Evolutionary conservation across 2,329 filamentous ascomycete genomes (phyloP).

Genomic region (Exophiala aquamarina): DNA sequence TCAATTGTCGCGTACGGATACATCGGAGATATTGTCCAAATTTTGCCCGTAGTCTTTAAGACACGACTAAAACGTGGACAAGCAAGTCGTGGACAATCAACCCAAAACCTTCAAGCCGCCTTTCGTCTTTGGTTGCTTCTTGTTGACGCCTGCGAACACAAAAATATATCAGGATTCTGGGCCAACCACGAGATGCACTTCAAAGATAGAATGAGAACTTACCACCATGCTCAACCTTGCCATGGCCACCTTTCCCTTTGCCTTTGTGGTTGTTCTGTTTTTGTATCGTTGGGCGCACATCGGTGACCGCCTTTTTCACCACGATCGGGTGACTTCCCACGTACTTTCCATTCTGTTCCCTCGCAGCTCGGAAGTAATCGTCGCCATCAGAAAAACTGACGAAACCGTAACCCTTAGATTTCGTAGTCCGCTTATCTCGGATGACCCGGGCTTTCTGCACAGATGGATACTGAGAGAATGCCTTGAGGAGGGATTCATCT

Average conservation of each 20-base stretch:
- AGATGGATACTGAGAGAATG: conserved; percentile 83
- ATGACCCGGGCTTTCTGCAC: conserved; percentile 92
- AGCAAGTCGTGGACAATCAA: too few relatives aligned
- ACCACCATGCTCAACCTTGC: conserved; percentile 45
- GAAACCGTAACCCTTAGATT: conserved; percentile 95
- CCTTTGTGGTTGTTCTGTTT: conserved; percentile 56
- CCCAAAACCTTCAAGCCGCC: conserved; percentile 46
- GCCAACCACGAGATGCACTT: too few relatives aligned
- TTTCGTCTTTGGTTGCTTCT: conserved; percentile 47
- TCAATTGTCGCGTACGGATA: too few relatives aligned
- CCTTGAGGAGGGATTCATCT: conserved; percentile 91
- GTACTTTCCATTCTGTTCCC: conserved; percentile 99
- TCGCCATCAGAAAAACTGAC: conserved; percentile 94
- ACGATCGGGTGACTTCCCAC: conserved; percentile 94
- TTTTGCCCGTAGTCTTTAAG: too few relatives aligned
- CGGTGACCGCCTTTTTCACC: conserved; percentile 83
- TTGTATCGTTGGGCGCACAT: conserved; percentile 76
- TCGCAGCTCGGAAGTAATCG: conserved; percentile 92
- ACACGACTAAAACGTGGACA: too few relatives aligned
- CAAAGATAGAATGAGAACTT: too few relatives aligned
- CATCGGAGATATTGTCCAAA: too few relatives aligned
- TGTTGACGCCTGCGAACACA: conserved; percentile 42
- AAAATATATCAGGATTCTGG: too few relatives aligned
- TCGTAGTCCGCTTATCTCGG: conserved; percentile 91
- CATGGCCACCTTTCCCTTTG: conserved; percentile 36